phyloP scores from a whole-genome alignment of 2,329 filamentous ascomycete species.

The Paradendryphiella salina region DNA sequence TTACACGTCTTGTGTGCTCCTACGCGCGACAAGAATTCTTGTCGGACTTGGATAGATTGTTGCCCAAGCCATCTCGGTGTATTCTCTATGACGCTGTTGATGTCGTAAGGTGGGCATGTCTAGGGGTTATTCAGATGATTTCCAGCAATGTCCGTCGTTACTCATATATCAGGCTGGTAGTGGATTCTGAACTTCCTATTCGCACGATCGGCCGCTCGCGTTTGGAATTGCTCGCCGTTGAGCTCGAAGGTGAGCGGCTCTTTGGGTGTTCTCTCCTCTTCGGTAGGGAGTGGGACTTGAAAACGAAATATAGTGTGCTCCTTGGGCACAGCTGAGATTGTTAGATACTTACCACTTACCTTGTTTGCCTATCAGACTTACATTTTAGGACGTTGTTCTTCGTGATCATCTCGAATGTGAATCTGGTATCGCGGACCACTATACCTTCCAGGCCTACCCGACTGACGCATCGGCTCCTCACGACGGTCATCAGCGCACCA shows the following conservation, averaged over 20 bases:
- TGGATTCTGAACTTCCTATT: slow-evolving; percentile 91
- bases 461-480: slow-evolving; percentile 76
- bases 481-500: slow-evolving; percentile 80
- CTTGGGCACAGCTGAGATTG: slow-evolving; percentile 70
- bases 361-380: slow-evolving; percentile 38
- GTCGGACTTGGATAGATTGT: too few relatives aligned
- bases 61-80: too few relatives aligned
- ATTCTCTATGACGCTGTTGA: too few relatives aligned
- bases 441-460: slow-evolving; percentile 85
- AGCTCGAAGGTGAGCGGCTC: slow-evolving; percentile 76
- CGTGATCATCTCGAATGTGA: slow-evolving; percentile 83
- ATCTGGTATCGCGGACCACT: slow-evolving; percentile 84
- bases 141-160: not conserved
- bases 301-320: slow-evolving; percentile 86
- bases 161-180: slow-evolving; percentile 73
- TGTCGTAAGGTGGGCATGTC: too few relatives aligned
- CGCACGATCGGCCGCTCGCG: slow-evolving; percentile 78
- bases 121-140: not conserved
- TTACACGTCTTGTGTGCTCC: too few relatives aligned
- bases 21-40: too few relatives aligned
- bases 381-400: slow-evolving; percentile 69
- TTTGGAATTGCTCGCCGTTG: slow-evolving; percentile 83
- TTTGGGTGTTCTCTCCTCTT: slow-evolving; percentile 25
- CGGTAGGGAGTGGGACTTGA: slow-evolving; percentile 59
- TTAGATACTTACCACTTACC: slow-evolving; percentile 21